Percentiles rank a stretch among this genome's conserved stretches.
Evolutionary conservation across 2,329 filamentous ascomycete genomes (phyloP).

Genomic region (Phialophora chinensis): DNA sequence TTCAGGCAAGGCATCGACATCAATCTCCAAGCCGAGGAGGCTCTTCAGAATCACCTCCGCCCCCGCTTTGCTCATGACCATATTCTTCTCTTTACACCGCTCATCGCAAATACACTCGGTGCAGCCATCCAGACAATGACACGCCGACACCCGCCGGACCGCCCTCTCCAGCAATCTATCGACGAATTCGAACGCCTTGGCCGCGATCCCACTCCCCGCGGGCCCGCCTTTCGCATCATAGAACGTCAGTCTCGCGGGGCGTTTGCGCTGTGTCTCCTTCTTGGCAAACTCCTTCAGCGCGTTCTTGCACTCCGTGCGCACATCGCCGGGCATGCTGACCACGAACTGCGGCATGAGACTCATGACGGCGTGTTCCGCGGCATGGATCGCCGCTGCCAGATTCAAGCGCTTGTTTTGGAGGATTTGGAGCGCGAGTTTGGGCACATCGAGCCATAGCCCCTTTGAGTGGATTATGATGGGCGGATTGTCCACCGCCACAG

Average conservation of each 20-base stretch:
- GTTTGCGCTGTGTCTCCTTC: slow-evolving; percentile 64
- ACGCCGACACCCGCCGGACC: slow-evolving; percentile 74
- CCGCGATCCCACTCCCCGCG: slow-evolving; percentile 81
- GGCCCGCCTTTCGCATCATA: slow-evolving; percentile 93
- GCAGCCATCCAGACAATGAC: slow-evolving; percentile 79
- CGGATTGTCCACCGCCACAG: slow-evolving; percentile 90
- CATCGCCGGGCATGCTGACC: slow-evolving; percentile 85
- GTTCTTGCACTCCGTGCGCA: slow-evolving; percentile 92
- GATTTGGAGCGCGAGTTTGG: slow-evolving; percentile 77
- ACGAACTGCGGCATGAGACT: slow-evolving; percentile 89
- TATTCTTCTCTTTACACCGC: slow-evolving; percentile 81
- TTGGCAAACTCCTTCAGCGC: slow-evolving; percentile 84
- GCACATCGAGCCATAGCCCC: slow-evolving; percentile 95
- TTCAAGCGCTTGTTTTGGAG: slow-evolving; percentile 75
- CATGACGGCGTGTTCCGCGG: slow-evolving; percentile 89
- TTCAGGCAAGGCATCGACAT: slow-evolving; percentile 84
- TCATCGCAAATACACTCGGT: slow-evolving; percentile 88
- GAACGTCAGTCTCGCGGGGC: slow-evolving; percentile 87
- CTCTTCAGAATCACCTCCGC: slow-evolving; percentile 79
- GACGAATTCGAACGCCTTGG: slow-evolving; percentile 92
- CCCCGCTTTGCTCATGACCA: slow-evolving; percentile 92
- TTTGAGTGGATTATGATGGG: slow-evolving; percentile 84
- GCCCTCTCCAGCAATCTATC: slow-evolving; percentile 79
- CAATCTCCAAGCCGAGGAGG: slow-evolving; percentile 76
- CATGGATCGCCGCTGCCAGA: slow-evolving; percentile 87